Conservation (phyloP, 2,329 filamentous ascomycete genomes). For the Fusarium duplospermum region DNA sequence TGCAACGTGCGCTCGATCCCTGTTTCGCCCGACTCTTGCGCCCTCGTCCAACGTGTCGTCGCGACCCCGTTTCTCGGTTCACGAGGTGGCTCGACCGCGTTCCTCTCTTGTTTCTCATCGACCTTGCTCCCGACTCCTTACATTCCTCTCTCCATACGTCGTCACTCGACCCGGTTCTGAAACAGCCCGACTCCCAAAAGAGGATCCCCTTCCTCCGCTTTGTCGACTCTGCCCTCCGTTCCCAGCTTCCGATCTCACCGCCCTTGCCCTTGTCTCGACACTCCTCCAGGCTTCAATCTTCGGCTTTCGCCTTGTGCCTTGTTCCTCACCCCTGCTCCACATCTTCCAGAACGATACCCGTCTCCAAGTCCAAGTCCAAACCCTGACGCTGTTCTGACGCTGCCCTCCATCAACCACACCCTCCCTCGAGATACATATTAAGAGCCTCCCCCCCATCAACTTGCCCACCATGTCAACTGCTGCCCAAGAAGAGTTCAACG, state of each 20-base stretch:
- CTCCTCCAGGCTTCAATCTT: constrained; percentile 22
- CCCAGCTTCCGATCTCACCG: constrained; percentile 41
- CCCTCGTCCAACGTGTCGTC: constrained; percentile 27
- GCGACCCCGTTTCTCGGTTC: constrained; percentile 31
- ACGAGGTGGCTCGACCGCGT: constrained; percentile 35
- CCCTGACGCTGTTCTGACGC: constrained; percentile 34
- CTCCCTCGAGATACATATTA: constrained; percentile 42
- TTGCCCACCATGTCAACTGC: constrained; percentile 66
- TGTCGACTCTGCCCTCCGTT: constrained; percentile 32
- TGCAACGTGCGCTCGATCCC: constrained; percentile 36
- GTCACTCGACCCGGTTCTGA: constrained; percentile 33
- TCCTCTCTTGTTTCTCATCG: constrained; percentile 29
- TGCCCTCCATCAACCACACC: constrained; percentile 31
- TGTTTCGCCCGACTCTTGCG: constrained; percentile 43
- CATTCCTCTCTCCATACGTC: constrained; percentile 19
- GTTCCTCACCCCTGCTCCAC: constrained; percentile 44
- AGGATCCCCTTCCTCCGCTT: constrained; percentile 34
- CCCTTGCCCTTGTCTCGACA: constrained; percentile 33
- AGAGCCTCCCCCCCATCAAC: constrained; percentile 25
- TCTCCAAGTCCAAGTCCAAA: constrained; percentile 32
- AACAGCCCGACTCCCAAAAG: constrained; percentile 40
- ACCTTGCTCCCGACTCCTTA: constrained; percentile 13
- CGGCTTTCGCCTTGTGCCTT: constrained; percentile 44
- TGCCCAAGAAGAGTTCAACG: constrained; percentile 75
- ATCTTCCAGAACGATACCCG: constrained; percentile 50